Conservation (phyloP, 176 grass and related monocot genomes). For the Carex littledalei region DNA sequence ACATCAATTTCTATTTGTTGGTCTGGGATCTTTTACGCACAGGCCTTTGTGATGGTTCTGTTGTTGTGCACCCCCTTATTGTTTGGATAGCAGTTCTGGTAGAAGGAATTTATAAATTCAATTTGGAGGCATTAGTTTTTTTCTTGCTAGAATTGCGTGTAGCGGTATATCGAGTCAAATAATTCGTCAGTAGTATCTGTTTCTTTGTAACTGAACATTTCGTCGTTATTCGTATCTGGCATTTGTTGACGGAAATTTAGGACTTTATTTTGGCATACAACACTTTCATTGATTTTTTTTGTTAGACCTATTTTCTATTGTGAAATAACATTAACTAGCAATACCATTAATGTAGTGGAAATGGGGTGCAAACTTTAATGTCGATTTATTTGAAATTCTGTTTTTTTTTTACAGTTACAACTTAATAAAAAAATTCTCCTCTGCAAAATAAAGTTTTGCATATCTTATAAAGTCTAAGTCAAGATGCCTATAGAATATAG, state of each 20-base stretch:
- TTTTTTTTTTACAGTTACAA: too few species aligned
- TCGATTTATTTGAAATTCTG: too few species aligned
- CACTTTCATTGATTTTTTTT: not conserved
- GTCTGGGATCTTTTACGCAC: not conserved
- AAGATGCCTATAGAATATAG: too few species aligned
- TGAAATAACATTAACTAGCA: not conserved
- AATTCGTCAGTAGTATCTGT: not conserved
- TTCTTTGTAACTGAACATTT: not conserved
- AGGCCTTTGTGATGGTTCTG: not conserved
- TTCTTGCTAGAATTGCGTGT: conserved; percentile 9
- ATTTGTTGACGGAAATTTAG: not conserved
- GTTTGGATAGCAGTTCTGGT: not conserved
- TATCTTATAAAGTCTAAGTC: not conserved
- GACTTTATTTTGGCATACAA: not conserved
- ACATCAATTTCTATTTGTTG: not conserved
- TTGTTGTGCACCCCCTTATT: not conserved
- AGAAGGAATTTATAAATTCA: not conserved
- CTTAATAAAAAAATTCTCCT: not conserved
- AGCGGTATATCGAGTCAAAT: not conserved
- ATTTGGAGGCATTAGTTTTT: not conserved
- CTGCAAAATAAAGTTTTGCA: not conserved
- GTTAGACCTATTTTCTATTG: not conserved
- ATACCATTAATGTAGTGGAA: not conserved
- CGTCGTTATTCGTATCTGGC: not conserved
- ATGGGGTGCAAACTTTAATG: not conserved